phyloP scores from a whole-genome alignment of 208 protist genomes.

The Leishmania aethiopica region DNA sequence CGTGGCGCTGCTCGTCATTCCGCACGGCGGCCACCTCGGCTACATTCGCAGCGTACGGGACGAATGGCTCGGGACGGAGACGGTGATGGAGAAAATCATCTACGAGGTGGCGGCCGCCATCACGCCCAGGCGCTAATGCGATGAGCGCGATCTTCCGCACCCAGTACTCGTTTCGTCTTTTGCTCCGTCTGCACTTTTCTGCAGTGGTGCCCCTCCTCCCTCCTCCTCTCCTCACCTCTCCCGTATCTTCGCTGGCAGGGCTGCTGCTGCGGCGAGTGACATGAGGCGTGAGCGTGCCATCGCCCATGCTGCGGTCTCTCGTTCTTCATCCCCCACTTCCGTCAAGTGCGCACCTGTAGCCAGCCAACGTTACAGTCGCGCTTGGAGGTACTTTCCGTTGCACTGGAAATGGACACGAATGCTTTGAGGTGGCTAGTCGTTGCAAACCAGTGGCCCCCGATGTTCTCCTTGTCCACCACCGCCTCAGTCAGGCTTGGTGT shows the following conservation, averaged over 20 bases:
- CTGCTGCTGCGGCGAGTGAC: neutral
- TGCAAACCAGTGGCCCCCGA: neutral
- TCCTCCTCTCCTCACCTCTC: neutral
- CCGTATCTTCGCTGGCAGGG: neutral
- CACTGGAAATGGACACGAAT: neutral
- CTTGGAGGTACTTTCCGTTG: neutral
- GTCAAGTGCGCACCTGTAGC: neutral
- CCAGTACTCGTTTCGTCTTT: neutral
- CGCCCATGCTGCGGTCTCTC: neutral
- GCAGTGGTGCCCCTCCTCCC: too few species aligned
- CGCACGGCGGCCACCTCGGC: conserved; percentile 66
- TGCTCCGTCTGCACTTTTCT: neutral
- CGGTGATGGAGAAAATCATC: conserved; percentile 41
- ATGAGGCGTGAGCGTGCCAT: neutral
- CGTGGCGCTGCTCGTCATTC: conserved; percentile 49
- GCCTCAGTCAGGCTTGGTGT: neutral
- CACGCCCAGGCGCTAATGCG: neutral
- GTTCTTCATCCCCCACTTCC: neutral
- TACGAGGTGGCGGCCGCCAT: conserved; percentile 21
- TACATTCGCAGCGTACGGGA: conserved; percentile 40
- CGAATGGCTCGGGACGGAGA: conserved; percentile 51
- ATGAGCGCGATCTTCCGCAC: neutral
- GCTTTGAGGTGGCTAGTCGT: neutral
- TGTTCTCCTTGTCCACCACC: neutral
- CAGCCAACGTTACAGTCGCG: neutral